Evolutionary conservation across 78 protist species (phyloP), one percentile per base, ranked within the genome.

Genomic region (Dictyostelium firmibasis): DNA sequence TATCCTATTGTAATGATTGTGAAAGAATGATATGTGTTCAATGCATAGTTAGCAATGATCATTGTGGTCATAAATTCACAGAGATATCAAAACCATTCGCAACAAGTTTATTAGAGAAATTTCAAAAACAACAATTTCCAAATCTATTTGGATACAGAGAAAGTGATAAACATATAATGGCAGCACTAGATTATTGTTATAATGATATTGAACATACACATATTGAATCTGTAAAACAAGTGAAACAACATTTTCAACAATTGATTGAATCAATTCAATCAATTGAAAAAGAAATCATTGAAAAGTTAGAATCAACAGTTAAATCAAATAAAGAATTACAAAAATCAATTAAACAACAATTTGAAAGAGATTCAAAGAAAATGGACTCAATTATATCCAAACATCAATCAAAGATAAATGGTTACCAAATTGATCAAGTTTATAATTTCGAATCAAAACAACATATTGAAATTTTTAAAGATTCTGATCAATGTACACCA

Each of bases 1-100:
- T 76, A 6, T n/a, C 83, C 18, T 76, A 38, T 76, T 76, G 83
- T 76, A n/a, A n/a, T 23, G 83, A 76, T 76, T 76, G 83, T 38
- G 41, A 43, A 76, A 76, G 57, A 38, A 38, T 76, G 57, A 31
- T 25, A 11, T 76, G 83, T 76, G 83, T 76, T 2, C 62, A 76
- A 38, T 76, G 83, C 41, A 76, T 76, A 10, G 57, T 76, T n/a
- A 36, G 57, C 7, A 38, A 38, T 76, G 83, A 76, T 36, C 83
- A 76, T 76, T 29, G 60, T 38, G 83, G 83, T n/a, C 83, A 76
- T 76, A 76, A 76, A 38, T 38, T 29, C 44, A n/a, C 62, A 9
- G 83, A 38, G 13, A 38, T 76, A 3, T 33, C 47, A 38, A 33
- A 38, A 38, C 62, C 33, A 23, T 33, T 76, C 41, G 57, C 57